Base-by-base conservation (phyloP, 2,329 filamentous ascomycete genomes). In the Xylaria sp. region DNA sequence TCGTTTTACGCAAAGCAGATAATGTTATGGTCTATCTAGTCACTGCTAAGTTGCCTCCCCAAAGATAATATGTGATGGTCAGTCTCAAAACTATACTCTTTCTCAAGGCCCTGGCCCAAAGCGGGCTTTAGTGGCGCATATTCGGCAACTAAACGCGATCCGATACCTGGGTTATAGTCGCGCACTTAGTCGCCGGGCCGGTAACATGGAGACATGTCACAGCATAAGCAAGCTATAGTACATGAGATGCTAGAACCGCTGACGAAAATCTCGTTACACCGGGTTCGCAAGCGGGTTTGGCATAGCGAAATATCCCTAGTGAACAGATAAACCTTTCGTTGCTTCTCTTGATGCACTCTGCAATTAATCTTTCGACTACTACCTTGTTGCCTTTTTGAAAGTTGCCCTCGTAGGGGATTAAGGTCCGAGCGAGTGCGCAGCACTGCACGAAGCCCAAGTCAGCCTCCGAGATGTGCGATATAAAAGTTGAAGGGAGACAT, bases 251-350 rank as follows among this genome's bases (percentile, higher is more conserved):
- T 28, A 28, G 34, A 5, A n/a, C 34, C 15, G 28, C 28, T 28
- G 6, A 28, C 28, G 13, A 37, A 34, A n/a, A 20, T 23, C 9
- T 39, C 39, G 12, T 8, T 46, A 78, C 91, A 74, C 92, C 91
- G 23, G 92, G 82, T 0, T 91, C 90, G 75, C 90, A 93, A 1
- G 91, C 90, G 76, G 93, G 92, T 71, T 89, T 85, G 75, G 92
- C 92, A 44, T 28, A 15, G 6, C 20, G n/a, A n/a, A 0, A 90
- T 92, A 76, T 92, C 90, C 75, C 88, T 90, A 80, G 90, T 92
- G 90, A 90, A 93, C n/a, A 91, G 79, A 91, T 88, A n/a, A 87
- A 84, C 70, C 92, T 90, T 1, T 79, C 75, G 3, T 84, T 79
- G 1, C 89, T 89, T 34, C 31, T 61, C 1, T 69, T 63, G 44